Evolutionary conservation across 352 stramenopile species (phyloP).

Genomic region (Blastocystis sp.): DNA sequence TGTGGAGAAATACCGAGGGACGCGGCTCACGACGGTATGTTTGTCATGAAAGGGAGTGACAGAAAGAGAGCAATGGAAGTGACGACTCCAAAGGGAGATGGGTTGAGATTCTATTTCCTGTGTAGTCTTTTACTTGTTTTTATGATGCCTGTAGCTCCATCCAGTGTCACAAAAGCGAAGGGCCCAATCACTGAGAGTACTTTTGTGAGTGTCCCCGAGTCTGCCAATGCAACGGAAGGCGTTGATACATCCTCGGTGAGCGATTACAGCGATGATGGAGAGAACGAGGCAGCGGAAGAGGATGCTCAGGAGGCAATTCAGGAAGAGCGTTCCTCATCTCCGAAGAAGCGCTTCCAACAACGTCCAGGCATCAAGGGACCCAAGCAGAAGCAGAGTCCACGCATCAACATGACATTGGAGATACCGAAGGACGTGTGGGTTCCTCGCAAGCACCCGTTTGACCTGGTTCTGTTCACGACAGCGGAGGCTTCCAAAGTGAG

Average conservation of each 20-base stretch:
- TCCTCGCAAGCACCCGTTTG: not conserved
- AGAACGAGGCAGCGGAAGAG: not conserved
- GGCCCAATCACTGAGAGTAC: too few relatives aligned
- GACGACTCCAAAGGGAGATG: too few relatives aligned
- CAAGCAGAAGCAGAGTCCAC: constrained; percentile 22
- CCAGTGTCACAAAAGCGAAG: too few relatives aligned
- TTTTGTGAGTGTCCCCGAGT: too few relatives aligned
- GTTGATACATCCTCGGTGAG: not conserved
- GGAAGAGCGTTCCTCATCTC: not conserved
- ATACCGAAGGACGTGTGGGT: not conserved
- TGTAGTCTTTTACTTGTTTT: too few relatives aligned
- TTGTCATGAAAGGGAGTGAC: too few relatives aligned
- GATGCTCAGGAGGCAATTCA: not conserved
- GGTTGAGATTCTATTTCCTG: too few relatives aligned
- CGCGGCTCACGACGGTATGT: too few relatives aligned
- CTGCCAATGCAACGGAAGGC: too few relatives aligned
- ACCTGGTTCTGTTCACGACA: constrained; percentile 56
- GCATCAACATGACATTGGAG: not conserved
- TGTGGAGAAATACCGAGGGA: too few relatives aligned
- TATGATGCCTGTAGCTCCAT: too few relatives aligned
- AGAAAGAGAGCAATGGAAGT: too few relatives aligned
- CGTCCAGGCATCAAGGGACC: not conserved
- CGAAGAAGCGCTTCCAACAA: not conserved
- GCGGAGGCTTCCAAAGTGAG: not conserved
- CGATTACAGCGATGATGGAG: not conserved